These are phyloP conservation scores for Penicillium nordicum DNA, from an alignment of 2,329 filamentous ascomycete genomes.

Conservation along the genomic window DNA sequence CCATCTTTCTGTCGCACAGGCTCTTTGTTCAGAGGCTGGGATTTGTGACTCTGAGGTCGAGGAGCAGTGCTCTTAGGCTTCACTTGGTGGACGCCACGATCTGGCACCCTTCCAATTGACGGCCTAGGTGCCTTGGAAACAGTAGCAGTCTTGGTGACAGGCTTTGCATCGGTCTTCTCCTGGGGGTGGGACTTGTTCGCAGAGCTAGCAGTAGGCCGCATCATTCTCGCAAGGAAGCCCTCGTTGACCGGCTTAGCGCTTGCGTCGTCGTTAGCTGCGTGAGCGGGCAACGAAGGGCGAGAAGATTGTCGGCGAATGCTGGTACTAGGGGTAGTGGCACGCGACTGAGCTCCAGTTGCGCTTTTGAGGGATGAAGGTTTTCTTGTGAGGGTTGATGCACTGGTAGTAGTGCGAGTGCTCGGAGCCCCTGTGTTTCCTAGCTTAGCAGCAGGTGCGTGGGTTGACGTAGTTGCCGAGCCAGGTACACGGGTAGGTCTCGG, in stretches of 20 bases:
- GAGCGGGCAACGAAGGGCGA: slow-evolving; percentile 31
- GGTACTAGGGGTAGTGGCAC: slow-evolving; percentile 23
- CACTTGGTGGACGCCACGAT: slow-evolving; percentile 14
- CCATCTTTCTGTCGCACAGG: slow-evolving; percentile 1
- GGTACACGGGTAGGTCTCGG: slow-evolving; percentile 41
- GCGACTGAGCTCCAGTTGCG: slow-evolving; percentile 21
- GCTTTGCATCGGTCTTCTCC: slow-evolving; percentile 45
- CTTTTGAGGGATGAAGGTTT: slow-evolving; percentile 38
- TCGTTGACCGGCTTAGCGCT: slow-evolving; percentile 42
- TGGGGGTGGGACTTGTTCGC: slow-evolving; percentile 49
- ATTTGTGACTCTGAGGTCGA: slow-evolving; percentile 23
- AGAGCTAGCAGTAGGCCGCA: slow-evolving; percentile 51
- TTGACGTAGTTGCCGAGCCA: slow-evolving; percentile 40
- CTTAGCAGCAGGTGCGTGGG: slow-evolving; percentile 40
- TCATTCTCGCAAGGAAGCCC: slow-evolving; percentile 50
- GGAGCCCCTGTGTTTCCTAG: slow-evolving; percentile 21
- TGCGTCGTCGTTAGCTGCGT: slow-evolving; percentile 30
- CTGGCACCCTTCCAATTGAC: slow-evolving; percentile 24
- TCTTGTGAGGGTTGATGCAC: slow-evolving; percentile 29
- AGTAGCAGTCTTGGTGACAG: slow-evolving; percentile 33
- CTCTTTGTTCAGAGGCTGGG: slow-evolving; percentile 14
- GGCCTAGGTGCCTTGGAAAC: slow-evolving; percentile 22
- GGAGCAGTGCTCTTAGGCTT: slow-evolving; percentile 18
- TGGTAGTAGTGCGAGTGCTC: slow-evolving; percentile 27
- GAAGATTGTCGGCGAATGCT: slow-evolving; percentile 32